Conservation (phyloP, 2,329 filamentous ascomycete species). For the Emmonsia crescens region DNA sequence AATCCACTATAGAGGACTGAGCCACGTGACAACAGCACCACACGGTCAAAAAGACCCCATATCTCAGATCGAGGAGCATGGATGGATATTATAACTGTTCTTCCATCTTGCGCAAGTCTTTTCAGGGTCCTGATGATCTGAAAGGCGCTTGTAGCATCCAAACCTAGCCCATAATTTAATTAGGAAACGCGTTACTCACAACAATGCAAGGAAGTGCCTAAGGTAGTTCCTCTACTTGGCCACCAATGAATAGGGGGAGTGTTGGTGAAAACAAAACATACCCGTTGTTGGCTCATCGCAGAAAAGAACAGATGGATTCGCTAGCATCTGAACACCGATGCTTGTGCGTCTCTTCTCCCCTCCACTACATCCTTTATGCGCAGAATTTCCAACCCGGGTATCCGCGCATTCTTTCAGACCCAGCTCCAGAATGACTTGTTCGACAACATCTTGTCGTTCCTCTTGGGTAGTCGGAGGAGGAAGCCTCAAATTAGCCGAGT, state of each 20-base stretch:
- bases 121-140: constrained; percentile 63
- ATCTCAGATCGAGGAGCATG: constrained; percentile 72
- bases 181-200: not conserved
- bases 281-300: constrained; percentile 72
- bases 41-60: constrained; percentile 63
- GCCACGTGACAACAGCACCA: constrained; percentile 58
- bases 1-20: constrained; percentile 58
- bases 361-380: constrained; percentile 65
- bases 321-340: constrained; percentile 67
- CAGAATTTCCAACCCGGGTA: constrained; percentile 59
- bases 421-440: constrained; percentile 65
- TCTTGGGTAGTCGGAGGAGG: constrained; percentile 49
- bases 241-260: not conserved
- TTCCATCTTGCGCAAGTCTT: constrained; percentile 53
- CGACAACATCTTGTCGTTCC: constrained; percentile 54
- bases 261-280: constrained; percentile 1
- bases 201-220: not conserved
- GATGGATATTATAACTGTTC: constrained; percentile 63
- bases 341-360: constrained; percentile 68
- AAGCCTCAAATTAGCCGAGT: constrained; percentile 61
- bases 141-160: constrained; percentile 67
- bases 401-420: constrained; percentile 67
- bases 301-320: constrained; percentile 67
- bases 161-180: constrained; percentile 17
- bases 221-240: not conserved